These are phyloP conservation scores for Knoxdaviesia proteae DNA, from an alignment of 2,329 filamentous ascomycete species.

Conservation along the genomic window DNA sequence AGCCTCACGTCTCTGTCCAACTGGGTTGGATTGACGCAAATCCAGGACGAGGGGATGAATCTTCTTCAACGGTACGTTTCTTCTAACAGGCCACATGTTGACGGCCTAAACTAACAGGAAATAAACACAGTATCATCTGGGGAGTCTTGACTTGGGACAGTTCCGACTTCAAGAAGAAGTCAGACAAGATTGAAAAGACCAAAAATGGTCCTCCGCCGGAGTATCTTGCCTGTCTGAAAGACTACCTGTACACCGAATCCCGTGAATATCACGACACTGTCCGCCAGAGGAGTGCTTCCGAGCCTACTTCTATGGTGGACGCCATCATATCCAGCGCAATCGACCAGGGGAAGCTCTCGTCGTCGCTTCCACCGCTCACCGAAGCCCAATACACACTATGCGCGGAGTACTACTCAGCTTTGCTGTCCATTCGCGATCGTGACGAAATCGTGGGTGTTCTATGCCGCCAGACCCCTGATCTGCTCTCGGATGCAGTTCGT, in stretches of 20 bases:
- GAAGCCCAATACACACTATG: conserved; percentile 41
- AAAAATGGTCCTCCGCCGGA: conserved; percentile 11
- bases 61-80: conserved; percentile 36
- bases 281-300: conserved; percentile 30
- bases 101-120: conserved; percentile 3
- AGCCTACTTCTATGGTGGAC: conserved; percentile 38
- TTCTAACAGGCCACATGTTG: neutral
- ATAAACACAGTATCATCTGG: conserved; percentile 40
- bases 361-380: conserved; percentile 20
- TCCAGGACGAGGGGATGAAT: conserved; percentile 62
- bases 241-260: conserved; percentile 10
- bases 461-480: conserved; percentile 49
- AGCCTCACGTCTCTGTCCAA: conserved; percentile 56
- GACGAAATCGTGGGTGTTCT: conserved; percentile 45
- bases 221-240: no score
- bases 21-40: conserved; percentile 54
- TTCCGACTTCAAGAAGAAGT: conserved; percentile 44
- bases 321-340: conserved; percentile 28
- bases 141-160: conserved; percentile 55
- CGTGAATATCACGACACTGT: conserved; percentile 35
- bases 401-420: conserved; percentile 47
- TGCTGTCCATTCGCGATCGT: conserved; percentile 55
- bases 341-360: no score
- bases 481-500: conserved; percentile 46
- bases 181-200: conserved; percentile 41